These are phyloP conservation scores for Trichosporon ovoides DNA, from an alignment of 1,284 basidiomycete species.

Conservation along the genomic window DNA sequence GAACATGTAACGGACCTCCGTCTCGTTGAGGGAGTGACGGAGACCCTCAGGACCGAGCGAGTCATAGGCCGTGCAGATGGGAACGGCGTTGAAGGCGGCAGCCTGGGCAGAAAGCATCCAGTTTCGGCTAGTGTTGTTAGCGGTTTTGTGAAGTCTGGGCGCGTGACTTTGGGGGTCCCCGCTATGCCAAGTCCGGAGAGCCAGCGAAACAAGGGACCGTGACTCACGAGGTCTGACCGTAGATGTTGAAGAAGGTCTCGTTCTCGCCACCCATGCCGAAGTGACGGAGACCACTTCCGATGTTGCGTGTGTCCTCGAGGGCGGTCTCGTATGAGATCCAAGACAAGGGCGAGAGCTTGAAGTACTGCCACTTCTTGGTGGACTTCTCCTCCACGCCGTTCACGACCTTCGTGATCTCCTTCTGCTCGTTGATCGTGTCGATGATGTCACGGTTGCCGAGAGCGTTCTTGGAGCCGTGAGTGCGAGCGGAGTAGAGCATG, in stretches of 20 bases:
- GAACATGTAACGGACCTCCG: constrained; percentile 63
- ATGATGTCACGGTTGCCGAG: constrained; percentile 76
- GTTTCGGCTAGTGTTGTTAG: constrained; percentile 49
- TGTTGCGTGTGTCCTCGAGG: constrained; percentile 58
- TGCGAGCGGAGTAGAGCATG: constrained; percentile 66
- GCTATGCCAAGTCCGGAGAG: not conserved
- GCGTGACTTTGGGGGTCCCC: constrained; percentile 3
- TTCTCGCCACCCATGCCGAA: constrained; percentile 57
- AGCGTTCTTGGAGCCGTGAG: constrained; percentile 66
- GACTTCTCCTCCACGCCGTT: constrained; percentile 77
- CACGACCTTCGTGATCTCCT: constrained; percentile 77
- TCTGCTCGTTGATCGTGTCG: constrained; percentile 74
- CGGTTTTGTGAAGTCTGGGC: not conserved
- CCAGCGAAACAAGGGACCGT: not conserved
- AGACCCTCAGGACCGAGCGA: constrained; percentile 87
- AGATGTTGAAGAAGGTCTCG: constrained; percentile 82
- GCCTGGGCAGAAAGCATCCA: constrained; percentile 89
- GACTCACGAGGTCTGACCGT: constrained; percentile 75
- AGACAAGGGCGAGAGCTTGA: constrained; percentile 81
- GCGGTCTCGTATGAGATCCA: constrained; percentile 71
- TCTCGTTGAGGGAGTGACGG: constrained; percentile 86
- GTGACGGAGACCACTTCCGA: constrained; percentile 69
- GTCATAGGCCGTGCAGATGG: constrained; percentile 94
- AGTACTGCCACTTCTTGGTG: constrained; percentile 94
- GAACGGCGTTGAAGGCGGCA: constrained; percentile 66